Evolutionary conservation across 805 yeast species (phyloP), one percentile per base, ranked within the genome.

Genomic region (Candida piceae): DNA sequence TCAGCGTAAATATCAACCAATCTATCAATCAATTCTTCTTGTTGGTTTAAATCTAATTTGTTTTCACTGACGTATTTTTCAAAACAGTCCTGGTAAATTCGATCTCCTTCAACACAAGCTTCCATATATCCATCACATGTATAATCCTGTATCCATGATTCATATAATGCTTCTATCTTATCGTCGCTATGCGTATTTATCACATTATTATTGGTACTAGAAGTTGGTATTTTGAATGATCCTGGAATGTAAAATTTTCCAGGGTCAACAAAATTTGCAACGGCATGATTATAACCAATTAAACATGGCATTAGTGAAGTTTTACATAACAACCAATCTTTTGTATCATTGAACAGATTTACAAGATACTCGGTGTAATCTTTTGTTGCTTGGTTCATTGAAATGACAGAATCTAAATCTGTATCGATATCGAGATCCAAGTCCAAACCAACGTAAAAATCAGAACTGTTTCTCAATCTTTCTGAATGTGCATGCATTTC

Each of bases 241-340:
- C 47, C 53, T 25, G 43, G 38, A 24, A 30, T 15, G 19, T 42
- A 45, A 22, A 36, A 39, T 18, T 40, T 29, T 9, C 36, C 41
- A 16, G 23, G 20, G 9, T 23, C n/a, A 16, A 21, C 13, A 17
- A 41, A 16, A 12, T 25, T 38, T 16, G 41, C 45, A 41, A 60
- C 3, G 15, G 88, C 87, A 32, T 72, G 67, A 24, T 72, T 72
- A 53, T 82, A 82, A 1, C 94, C 95, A 53, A 78, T 71, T 33
- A 83, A 58, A 56, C 95, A 84, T 1, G 95, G 93, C 7, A 86
- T 73, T 36, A 83, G 57, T 0, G 90, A 84, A 7, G 80, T 71
- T 40, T 76, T 76, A 35, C 82, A 70, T 31, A 78, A 84, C 21
- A 79, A 55, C 74, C 80, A 80, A 52, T 80, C 80, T 19, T 73